Evolutionary conservation across 2,329 filamentous ascomycete genomes (phyloP).

Genomic region (Beauveria varroae): DNA sequence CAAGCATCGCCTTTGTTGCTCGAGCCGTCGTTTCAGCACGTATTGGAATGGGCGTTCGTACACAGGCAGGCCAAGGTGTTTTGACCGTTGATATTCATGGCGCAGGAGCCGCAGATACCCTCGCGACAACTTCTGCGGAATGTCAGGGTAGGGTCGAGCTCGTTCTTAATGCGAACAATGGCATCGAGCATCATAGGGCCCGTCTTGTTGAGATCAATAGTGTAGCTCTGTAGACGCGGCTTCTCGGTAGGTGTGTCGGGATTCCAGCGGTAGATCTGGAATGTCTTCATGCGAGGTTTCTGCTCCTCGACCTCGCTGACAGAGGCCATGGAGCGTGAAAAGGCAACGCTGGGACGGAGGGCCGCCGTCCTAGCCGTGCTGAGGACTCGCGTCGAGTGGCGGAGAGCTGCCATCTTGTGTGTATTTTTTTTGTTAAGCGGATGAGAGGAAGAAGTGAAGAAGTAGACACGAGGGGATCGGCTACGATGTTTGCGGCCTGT

Average conservation of each 20-base stretch:
- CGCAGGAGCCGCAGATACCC: constrained; percentile 96
- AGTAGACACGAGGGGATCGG: background rate
- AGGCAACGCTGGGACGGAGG: constrained; percentile 33
- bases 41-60: constrained; percentile 39
- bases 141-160: constrained; percentile 91
- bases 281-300: constrained; percentile 75
- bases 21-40: background rate
- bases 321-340: constrained; percentile 47
- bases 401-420: constrained; percentile 49
- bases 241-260: constrained; percentile 88
- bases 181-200: constrained; percentile 98
- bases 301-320: constrained; percentile 52
- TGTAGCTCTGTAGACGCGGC: constrained; percentile 92
- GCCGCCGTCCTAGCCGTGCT: constrained; percentile 34
- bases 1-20: background rate
- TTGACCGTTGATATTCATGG: constrained; percentile 99
- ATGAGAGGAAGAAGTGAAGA: background rate
- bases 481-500: background rate
- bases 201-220: constrained; percentile 95
- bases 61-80: constrained; percentile 97
- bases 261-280: constrained; percentile 99
- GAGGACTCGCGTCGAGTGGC: constrained; percentile 47
- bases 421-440: constrained; percentile 4
- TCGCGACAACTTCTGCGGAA: constrained; percentile 95
- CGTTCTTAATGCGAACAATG: constrained; percentile 97